Evolutionary conservation across 2,329 filamentous ascomycete species (phyloP).

Genomic region (Penicillium glabrum): DNA sequence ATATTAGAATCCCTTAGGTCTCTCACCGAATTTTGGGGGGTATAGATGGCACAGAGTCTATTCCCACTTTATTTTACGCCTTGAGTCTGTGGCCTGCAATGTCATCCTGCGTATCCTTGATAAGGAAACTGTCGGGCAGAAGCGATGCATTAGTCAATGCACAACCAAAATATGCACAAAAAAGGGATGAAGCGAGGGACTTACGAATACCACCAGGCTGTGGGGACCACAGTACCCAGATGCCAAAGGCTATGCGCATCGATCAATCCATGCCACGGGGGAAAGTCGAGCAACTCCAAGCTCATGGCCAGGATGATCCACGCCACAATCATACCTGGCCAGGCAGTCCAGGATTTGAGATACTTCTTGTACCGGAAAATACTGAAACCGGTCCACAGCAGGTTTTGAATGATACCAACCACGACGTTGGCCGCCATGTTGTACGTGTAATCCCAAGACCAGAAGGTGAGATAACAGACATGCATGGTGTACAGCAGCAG

Average conservation of each 20-base stretch:
- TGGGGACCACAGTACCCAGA: constrained; percentile 84
- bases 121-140: constrained; percentile 65
- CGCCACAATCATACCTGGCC: constrained; percentile 86
- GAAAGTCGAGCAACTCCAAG: constrained; percentile 90
- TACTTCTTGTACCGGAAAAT: constrained; percentile 70
- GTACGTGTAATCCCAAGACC: constrained; percentile 93
- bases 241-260: constrained; percentile 98
- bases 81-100: constrained; percentile 72
- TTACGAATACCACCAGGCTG: constrained; percentile 92
- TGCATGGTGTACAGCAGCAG: constrained; percentile 70
- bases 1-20: not conserved
- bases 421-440: constrained; percentile 96
- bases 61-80: constrained; percentile 35
- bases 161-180: not conserved
- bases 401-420: constrained; percentile 75
- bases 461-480: constrained; percentile 78
- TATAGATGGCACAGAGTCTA: constrained; percentile 3
- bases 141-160: constrained; percentile 8
- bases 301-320: constrained; percentile 95
- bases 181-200: constrained; percentile 40
- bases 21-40: constrained; percentile 1
- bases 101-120: constrained; percentile 83
- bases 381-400: constrained; percentile 84
- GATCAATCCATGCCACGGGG: constrained; percentile 75
- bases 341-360: constrained; percentile 75